Evolutionary conservation across 2,329 filamentous ascomycete genomes (phyloP).

Genomic region (Blumeria graminis): DNA sequence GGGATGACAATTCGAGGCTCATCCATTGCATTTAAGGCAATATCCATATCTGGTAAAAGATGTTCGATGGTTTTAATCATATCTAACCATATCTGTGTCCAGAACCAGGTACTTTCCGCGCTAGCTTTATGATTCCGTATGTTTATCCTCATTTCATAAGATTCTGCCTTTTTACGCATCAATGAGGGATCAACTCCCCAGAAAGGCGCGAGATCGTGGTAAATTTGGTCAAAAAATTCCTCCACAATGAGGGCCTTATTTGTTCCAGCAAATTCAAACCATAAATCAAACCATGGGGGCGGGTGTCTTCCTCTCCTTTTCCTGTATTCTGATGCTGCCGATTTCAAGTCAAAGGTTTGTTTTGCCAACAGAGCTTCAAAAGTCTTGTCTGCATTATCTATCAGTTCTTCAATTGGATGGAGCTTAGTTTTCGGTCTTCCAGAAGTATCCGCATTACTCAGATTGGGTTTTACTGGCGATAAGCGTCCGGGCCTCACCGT

Average conservation of each 20-base stretch:
- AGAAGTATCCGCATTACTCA: background rate
- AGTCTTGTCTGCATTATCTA: slow-evolving; percentile 17
- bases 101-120: slow-evolving; percentile 19
- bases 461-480: slow-evolving; percentile 1
- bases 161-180: slow-evolving; percentile 24
- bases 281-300: slow-evolving; percentile 35
- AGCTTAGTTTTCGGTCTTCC: slow-evolving; percentile 1
- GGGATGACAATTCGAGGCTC: slow-evolving; percentile 36
- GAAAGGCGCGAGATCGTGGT: slow-evolving; percentile 25
- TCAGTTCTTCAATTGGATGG: slow-evolving; percentile 24
- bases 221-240: slow-evolving; percentile 32
- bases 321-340: slow-evolving; percentile 28
- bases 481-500: slow-evolving; percentile 3
- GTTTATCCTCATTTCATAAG: slow-evolving; percentile 37
- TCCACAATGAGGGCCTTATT: slow-evolving; percentile 30
- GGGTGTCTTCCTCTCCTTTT: slow-evolving; percentile 32
- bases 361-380: slow-evolving; percentile 19
- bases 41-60: slow-evolving; percentile 37
- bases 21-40: slow-evolving; percentile 40
- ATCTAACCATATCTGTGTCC: slow-evolving; percentile 19
- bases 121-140: slow-evolving; percentile 28
- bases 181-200: slow-evolving; percentile 21
- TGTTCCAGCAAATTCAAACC: slow-evolving; percentile 28
- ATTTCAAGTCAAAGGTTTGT: slow-evolving; percentile 19
- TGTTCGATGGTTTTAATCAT: slow-evolving; percentile 20